Base-by-base conservation (phyloP, 192 early-diverging fungal genomes). In the Phlyctochytrium bullatum region DNA sequence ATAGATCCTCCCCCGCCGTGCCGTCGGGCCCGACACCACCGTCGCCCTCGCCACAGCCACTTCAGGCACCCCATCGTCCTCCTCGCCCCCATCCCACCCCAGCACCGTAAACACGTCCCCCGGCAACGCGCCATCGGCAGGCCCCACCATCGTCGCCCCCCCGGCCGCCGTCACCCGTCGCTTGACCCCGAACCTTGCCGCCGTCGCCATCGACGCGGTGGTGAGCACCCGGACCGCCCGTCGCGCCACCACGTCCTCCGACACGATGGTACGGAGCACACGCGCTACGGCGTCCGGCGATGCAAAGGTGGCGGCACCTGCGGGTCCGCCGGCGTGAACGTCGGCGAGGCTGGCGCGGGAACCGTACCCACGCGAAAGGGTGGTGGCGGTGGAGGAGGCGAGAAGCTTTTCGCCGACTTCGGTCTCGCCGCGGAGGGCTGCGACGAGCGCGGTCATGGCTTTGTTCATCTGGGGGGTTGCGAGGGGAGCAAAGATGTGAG, bases 361-460 rank as follows among this genome's bases (percentile, higher is more conserved):
- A n/a, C n/a, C n/a, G n/a, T n/a, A n/a, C n/a, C n/a, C n/a, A n/a
- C n/a, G n/a, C 10, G 40, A 47, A 47, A 47, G 10, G 40, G 20
- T 20, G 40, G 40, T 47, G 6, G 40, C 6, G 6, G 40, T 47
- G 40, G 6, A 14, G 40, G 20, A 14, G 40, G 20, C 10, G 20
- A 14, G 40, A 47, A 47, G 40, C 6, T 6, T 6, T 47, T 47
- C 40, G 40, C 40, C 40, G 20, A 47, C 20, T 20, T 47, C 40
- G 40, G 40, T 47, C 20, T 47, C 40, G 40, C 10, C 40, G 40
- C 40, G 40, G 27, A 57, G 54, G 20, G 54, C 54, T 57, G 16
- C 27, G 27, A 57, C 54, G 54, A 57, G 54, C 4, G 54, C 16
- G 14, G 12, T 57, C 54, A 57, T 57, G 54, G 54, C 16, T 10